These are phyloP conservation scores for Coemansia biformis DNA, from an alignment of 192 early-diverging fungal species.

Conservation along the genomic window DNA sequence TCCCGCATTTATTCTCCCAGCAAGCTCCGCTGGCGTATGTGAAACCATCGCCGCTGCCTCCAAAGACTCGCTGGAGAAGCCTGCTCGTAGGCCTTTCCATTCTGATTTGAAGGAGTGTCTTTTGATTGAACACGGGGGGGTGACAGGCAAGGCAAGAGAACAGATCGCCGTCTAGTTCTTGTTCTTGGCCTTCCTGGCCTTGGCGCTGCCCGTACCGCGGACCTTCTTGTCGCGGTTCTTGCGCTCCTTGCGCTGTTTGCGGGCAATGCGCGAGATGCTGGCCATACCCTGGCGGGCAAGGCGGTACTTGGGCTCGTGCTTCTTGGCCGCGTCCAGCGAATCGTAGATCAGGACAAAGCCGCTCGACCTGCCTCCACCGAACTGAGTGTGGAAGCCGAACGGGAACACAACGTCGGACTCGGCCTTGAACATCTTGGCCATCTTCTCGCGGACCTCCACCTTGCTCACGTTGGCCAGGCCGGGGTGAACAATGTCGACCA, in stretches of 20 bases:
- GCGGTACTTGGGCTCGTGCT: conserved; percentile 99
- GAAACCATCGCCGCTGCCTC: too few relatives aligned
- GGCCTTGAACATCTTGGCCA: conserved; percentile 92
- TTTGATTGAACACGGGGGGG: too few relatives aligned
- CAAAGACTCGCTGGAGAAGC: too few relatives aligned
- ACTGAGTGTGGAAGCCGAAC: conserved; percentile 93
- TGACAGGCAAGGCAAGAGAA: too few relatives aligned
- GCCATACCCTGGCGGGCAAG: conserved; percentile 70
- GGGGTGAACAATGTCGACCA: conserved; percentile 94
- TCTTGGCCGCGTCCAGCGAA: conserved; percentile 87
- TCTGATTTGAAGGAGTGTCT: too few relatives aligned
- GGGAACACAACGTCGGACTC: conserved; percentile 83
- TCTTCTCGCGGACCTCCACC: conserved; percentile 87
- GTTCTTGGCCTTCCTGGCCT: conserved; percentile 53
- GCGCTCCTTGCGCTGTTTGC: conserved; percentile 98
- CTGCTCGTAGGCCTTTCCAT: too few relatives aligned
- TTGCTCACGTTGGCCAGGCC: conserved; percentile 88
- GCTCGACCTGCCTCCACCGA: conserved; percentile 94
- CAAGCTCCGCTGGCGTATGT: too few relatives aligned
- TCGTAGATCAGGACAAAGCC: conserved; percentile 98
- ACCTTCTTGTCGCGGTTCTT: conserved; percentile 99
- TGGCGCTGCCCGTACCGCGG: conserved; percentile 92
- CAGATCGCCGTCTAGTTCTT: too few relatives aligned
- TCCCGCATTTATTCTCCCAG: too few relatives aligned
- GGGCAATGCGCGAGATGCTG: conserved; percentile 64